Conservation (phyloP, 345 rosid genomes). For the Heritiera littoralis region DNA sequence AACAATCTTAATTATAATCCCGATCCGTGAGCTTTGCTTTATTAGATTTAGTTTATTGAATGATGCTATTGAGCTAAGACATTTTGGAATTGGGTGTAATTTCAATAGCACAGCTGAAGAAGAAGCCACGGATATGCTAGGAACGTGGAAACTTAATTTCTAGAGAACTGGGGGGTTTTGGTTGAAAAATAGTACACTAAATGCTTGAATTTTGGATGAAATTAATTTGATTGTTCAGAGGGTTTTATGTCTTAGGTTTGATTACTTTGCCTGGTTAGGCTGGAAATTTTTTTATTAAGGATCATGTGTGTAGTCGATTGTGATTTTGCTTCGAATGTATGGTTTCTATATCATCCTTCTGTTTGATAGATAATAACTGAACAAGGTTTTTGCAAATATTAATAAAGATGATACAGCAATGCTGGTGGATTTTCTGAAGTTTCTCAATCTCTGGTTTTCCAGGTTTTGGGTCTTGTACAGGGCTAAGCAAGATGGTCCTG, state of each 20-base stretch:
- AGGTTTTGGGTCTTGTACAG: conserved; percentile 97
- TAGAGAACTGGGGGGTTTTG: background rate
- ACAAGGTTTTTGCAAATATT: background rate
- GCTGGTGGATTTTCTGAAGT: background rate
- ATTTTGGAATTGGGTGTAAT: background rate
- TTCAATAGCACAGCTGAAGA: background rate
- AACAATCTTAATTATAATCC: background rate
- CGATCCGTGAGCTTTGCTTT: background rate
- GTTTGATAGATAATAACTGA: background rate
- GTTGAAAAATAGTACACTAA: background rate
- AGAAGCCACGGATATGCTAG: background rate
- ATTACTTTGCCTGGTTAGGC: background rate
- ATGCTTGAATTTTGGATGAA: conserved; percentile 13
- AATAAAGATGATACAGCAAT: background rate
- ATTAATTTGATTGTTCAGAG: background rate
- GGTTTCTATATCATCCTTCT: background rate
- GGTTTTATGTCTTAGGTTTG: background rate
- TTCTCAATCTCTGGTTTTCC: conserved; percentile 28
- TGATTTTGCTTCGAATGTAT: background rate
- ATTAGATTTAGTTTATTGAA: background rate
- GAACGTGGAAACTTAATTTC: background rate
- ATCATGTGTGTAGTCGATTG: background rate
- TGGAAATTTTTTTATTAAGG: too few relatives aligned
- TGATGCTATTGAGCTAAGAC: background rate
- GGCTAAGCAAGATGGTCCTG: conserved; percentile 97